Evolutionary conservation across 768 basidiomycete genomes (phyloP), one percentile per base, ranked within the genome.

Genomic region (Erythrobasidium yunnanense): DNA sequence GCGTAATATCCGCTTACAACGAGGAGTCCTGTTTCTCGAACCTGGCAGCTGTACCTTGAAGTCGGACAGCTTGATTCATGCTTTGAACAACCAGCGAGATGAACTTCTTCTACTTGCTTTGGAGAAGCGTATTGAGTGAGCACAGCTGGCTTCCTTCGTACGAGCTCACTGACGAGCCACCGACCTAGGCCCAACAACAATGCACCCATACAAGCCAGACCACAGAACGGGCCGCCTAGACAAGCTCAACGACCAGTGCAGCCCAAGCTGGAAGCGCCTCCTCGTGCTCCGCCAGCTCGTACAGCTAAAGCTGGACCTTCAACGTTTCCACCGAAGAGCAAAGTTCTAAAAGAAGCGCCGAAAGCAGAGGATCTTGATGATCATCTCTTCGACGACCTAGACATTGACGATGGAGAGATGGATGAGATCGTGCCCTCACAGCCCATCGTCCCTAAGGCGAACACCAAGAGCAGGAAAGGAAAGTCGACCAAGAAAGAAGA

Each of bases 11-110:
- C 79, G 78, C 25, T 80, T 89, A 29, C 82, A 84, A 22, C 79
- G 82, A 38, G 88, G 87, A 3, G 82, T 85, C 51, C 85, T 85
- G 0, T 85, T 87, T 65, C 83, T 96, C 4, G 85, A 89, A 70
- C 87, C 88, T 0, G 76, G 77, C 5, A 84, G 82, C 29, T 80
- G 87, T 5, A 66, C 66, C 18, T 58, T 76, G 22, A 66, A 66
- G 29, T 7, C 52, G 65, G 65, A 25, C 34, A 49, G 2, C 27
- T 4, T 7, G 33, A 50, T 27, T 53, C 74, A 8, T n/a, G 77
- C 76, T 1, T 72, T 87, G 65, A 79, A 84, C 68, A 86, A 84
- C 0, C 79, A 85, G 66, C 78, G 78, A 60, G 82, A 83, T 5
- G 83, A 83, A 29, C 87, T 88, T 50, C 80, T 84, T 25, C 84